Evolutionary conservation across 805 yeast species (phyloP).

Genomic region (Ogataea populi-albae): DNA sequence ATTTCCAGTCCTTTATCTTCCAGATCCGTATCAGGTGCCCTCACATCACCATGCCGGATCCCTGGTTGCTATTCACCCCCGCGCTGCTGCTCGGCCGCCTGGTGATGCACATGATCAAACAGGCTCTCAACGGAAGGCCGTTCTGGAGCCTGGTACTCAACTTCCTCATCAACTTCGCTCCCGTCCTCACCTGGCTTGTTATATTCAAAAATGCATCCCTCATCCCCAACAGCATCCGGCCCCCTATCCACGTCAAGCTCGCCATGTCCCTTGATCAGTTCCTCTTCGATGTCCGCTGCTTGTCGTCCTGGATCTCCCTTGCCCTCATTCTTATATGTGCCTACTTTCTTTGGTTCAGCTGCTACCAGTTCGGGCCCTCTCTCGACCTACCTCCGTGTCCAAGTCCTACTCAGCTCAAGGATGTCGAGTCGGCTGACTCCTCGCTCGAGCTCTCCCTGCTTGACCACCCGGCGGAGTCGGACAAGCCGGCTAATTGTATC

Average conservation of each 20-base stretch:
- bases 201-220: slow-evolving; percentile 58
- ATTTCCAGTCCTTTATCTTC: no score
- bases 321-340: slow-evolving; percentile 9
- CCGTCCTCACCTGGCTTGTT: slow-evolving; percentile 52
- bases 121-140: slow-evolving; percentile 17
- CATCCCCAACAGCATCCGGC: slow-evolving; percentile 54
- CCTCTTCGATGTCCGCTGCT: slow-evolving; percentile 30
- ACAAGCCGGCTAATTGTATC: no score
- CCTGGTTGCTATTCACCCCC: slow-evolving; percentile 6
- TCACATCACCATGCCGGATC: slow-evolving; percentile 4
- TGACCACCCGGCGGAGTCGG: no score
- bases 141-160: slow-evolving; percentile 38
- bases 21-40: no score
- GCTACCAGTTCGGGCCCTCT: slow-evolving; percentile 7
- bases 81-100: slow-evolving; percentile 14
- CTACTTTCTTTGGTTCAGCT: slow-evolving; percentile 20
- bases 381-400: slow-evolving; percentile 1
- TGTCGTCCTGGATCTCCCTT: slow-evolving; percentile 24
- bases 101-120: slow-evolving; percentile 15
- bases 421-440: no score
- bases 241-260: slow-evolving; percentile 48
- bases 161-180: slow-evolving; percentile 49
- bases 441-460: no score
- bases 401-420: slow-evolving; percentile 1
- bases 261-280: slow-evolving; percentile 42